These are phyloP conservation scores for Cladosporium sp. DNA, from an alignment of 2,329 filamentous ascomycete genomes.

Conservation along the genomic window DNA sequence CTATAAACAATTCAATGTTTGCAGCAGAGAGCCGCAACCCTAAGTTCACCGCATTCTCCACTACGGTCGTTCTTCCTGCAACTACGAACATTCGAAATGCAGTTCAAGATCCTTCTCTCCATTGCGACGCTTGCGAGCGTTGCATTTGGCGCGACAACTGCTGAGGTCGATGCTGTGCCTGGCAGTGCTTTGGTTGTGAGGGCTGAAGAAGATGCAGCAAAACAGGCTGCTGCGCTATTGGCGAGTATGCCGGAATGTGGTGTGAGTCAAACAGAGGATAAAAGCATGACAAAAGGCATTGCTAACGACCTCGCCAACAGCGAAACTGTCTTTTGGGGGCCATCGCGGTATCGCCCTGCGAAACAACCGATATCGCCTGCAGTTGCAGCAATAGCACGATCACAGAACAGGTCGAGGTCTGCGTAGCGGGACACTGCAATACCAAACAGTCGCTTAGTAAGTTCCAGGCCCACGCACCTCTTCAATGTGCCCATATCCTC, in stretches of 20 bases:
- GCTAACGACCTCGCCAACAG: conserved; percentile 3
- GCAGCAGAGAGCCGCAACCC: too few species aligned
- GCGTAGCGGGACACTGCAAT: conserved; percentile 11
- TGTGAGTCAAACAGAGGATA: background rate
- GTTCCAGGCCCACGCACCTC: background rate
- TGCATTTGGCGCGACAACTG: too few species aligned
- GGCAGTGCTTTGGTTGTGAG: background rate
- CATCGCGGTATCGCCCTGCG: conserved; percentile 18
- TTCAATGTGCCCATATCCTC: background rate
- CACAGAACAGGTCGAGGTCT: conserved; percentile 11
- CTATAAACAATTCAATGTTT: too few species aligned
- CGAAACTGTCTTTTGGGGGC: conserved; percentile 15
- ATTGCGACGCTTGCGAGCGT: too few species aligned
- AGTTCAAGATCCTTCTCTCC: too few species aligned
- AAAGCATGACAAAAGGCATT: background rate
- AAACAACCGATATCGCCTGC: conserved; percentile 18
- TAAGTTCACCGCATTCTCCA: too few species aligned
- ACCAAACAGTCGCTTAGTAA: conserved; percentile 7
- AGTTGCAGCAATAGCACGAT: conserved; percentile 17
- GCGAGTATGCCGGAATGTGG: conserved; percentile 8
- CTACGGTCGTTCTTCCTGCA: too few species aligned
- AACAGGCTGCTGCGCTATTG: background rate
- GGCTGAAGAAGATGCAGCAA: background rate
- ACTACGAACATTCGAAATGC: too few species aligned
- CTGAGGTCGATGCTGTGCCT: too few species aligned